Base-by-base conservation (phyloP, 768 basidiomycete genomes). In the Tremella mesenterica region DNA sequence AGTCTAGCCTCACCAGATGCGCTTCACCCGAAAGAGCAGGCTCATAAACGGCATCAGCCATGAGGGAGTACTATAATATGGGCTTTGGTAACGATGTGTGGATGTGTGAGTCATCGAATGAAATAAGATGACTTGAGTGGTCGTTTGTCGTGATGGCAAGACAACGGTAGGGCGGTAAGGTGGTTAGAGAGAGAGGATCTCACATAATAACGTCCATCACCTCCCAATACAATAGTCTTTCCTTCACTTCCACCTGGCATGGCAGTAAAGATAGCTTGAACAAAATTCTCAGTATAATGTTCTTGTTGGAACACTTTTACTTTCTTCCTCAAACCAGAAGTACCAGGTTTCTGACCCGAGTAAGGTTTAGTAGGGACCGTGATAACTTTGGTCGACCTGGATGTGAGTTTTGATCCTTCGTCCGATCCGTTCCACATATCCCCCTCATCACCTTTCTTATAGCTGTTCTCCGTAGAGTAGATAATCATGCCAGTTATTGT, bases 251-350 rank as follows among this genome's bases (percentile, higher is more conserved):
- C 88, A 56, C 85, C 81, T 5, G 85, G 81, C 75, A 97, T 88
- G 50, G 92, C 87, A 25, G 74, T 87, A 82, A 67, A 92, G 81
- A 78, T 99, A 61, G 93, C 76, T 75, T 97, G 93, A 53, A 96
- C 74, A 65, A 99, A 99, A 79, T 97, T 99, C 77, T 97, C 95
- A 41, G 95, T 99, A 77, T 97, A 99, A 78, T 97, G 84, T 88
- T 88, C 80, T 74, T 96, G 89, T 76, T 99, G 88, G 81, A 99
- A 99, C 64, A 97, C 83, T 77, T 93, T 96, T 74, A 97, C 95
- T 69, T 91, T 82, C 79, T 97, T 97, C 67, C 95, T 81, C 44
- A 97, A 83, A 60, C 95, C 95, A 59, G 95, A 97, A 10, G 95
- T 97, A 56, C 95, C 95, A 21, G 95, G 95, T 75, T 93, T 96